phyloP scores from a whole-genome alignment of 163 green algal species.

The Botryococcus braunii region DNA sequence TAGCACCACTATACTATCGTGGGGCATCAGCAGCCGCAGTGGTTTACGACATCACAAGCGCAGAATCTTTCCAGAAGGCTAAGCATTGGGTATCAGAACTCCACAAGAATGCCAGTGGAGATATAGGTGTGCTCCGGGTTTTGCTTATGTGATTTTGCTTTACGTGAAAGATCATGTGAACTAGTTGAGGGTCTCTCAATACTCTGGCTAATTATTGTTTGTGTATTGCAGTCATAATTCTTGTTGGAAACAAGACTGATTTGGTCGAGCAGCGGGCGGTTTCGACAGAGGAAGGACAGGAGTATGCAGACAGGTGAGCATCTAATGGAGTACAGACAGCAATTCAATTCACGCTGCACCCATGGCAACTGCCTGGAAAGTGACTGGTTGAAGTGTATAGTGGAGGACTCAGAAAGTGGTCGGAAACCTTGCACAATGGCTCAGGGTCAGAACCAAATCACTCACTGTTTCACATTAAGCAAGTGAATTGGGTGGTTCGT shows the following conservation, averaged over 20 bases:
- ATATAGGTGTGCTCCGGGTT: slow-evolving; percentile 9
- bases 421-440: too few relatives aligned
- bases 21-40: slow-evolving; percentile 60
- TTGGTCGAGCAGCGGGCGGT: slow-evolving; percentile 46
- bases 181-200: slow-evolving; percentile 24
- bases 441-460: too few relatives aligned
- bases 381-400: too few relatives aligned
- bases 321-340: background rate
- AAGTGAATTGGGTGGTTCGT: too few relatives aligned
- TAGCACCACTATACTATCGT: slow-evolving; percentile 77
- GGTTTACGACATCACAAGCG: slow-evolving; percentile 66
- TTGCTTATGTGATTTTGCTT: background rate
- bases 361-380: too few relatives aligned
- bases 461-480: too few relatives aligned
- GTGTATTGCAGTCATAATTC: slow-evolving; percentile 44
- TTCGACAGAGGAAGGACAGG: slow-evolving; percentile 47
- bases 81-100: slow-evolving; percentile 73
- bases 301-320: slow-evolving; percentile 42
- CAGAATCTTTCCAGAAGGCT: slow-evolving; percentile 48
- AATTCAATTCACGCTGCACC: too few relatives aligned
- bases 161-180: too few relatives aligned
- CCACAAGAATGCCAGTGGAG: slow-evolving; percentile 45
- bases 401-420: too few relatives aligned
- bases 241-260: slow-evolving; percentile 80
- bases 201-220: slow-evolving; percentile 70